These are phyloP conservation scores for Russula abietina DNA, from an alignment of 768 basidiomycete genomes.

Conservation along the genomic window DNA sequence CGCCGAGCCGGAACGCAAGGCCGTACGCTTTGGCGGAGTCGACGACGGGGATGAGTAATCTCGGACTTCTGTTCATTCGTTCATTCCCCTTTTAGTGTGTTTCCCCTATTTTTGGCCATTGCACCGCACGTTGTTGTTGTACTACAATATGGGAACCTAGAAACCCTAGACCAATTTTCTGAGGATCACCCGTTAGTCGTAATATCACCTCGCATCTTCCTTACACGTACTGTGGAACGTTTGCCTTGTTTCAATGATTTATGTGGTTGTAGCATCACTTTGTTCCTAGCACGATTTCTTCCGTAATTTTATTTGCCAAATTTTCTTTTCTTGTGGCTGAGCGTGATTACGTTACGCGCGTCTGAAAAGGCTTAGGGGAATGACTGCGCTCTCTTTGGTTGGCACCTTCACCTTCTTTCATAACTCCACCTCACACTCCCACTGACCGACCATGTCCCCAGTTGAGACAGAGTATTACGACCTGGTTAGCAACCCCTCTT, in stretches of 20 bases:
- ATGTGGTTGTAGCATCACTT: conserved; percentile 11
- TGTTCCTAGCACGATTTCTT: background rate
- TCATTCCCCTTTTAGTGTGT: background rate
- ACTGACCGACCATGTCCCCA: conserved; percentile 56
- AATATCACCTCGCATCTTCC: background rate
- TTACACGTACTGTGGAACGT: background rate
- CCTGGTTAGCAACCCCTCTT: conserved; percentile 35
- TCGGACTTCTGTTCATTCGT: background rate
- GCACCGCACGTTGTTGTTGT: background rate
- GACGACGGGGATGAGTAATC: background rate
- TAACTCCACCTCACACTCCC: background rate
- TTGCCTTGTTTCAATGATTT: background rate
- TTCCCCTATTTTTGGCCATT: background rate
- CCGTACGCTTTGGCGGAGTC: conserved; percentile 19
- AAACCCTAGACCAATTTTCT: conserved; percentile 8
- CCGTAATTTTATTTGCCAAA: background rate
- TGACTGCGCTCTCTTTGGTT: background rate
- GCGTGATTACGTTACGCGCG: conserved; percentile 1
- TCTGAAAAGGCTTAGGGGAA: background rate
- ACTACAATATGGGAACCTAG: conserved; percentile 2
- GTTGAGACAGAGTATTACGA: conserved; percentile 89
- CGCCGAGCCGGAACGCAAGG: conserved; percentile 16
- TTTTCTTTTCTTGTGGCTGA: background rate
- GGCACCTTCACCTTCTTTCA: background rate
- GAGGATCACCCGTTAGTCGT: background rate